A percentile compares a stretch with the other conserved stretches of the same genome.
phyloP scores from a whole-genome alignment of 805 yeast genomes.

The Ogataea pilisensis region DNA sequence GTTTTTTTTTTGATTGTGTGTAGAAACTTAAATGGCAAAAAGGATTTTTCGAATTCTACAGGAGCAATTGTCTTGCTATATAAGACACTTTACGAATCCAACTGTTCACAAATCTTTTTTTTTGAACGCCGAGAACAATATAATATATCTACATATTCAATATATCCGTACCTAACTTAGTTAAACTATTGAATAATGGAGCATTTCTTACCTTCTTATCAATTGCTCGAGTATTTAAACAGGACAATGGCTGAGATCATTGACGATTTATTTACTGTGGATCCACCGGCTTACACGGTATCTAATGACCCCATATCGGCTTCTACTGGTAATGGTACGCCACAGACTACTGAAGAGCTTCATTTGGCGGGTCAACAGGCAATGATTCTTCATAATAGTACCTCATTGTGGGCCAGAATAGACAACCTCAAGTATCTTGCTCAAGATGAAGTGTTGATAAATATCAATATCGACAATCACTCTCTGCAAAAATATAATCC shows the following conservation, averaged over 20 bases:
- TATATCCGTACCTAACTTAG: too few species aligned
- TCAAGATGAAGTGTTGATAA: conserved; percentile 22
- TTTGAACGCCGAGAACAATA: too few species aligned
- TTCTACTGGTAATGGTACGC: background rate
- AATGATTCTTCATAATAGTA: conserved; percentile 4
- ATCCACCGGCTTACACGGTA: conserved; percentile 11
- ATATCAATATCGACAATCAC: conserved; percentile 26
- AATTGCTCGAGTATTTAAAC: conserved; percentile 14
- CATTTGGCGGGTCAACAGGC: background rate
- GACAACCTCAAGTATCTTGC: conserved; percentile 9
- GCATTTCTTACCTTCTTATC: conserved; percentile 28
- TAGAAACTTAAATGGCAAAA: too few species aligned
- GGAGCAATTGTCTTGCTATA: too few species aligned
- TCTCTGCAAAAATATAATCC: conserved; percentile 8
- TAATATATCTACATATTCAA: too few species aligned
- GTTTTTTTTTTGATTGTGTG: too few species aligned
- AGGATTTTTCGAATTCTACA: too few species aligned
- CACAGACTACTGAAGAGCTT: background rate
- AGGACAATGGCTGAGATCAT: conserved; percentile 11
- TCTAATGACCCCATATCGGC: background rate
- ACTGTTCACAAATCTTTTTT: too few species aligned
- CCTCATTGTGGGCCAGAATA: conserved; percentile 12
- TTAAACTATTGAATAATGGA: too few species aligned
- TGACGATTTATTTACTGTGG: conserved; percentile 3
- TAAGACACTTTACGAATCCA: too few species aligned